A percentile compares a stretch with the other conserved stretches of the same genome.
Conservation (phyloP, 495 filamentous ascomycete species). For the Neurospora sp. region DNA sequence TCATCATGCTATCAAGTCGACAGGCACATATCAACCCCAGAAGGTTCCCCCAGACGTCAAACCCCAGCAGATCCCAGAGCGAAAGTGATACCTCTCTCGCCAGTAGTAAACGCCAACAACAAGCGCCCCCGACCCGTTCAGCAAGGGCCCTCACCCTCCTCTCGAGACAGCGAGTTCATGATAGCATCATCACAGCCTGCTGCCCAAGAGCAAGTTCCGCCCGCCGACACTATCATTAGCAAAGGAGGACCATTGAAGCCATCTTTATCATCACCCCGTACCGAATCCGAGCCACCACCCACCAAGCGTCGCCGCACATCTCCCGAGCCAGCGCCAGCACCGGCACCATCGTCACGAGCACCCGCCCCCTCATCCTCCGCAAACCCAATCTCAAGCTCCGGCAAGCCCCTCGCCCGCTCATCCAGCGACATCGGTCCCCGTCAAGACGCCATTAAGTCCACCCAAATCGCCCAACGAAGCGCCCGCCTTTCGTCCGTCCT, state of each 20-base stretch:
- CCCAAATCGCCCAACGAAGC: not conserved
- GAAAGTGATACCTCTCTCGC: constrained; percentile 11
- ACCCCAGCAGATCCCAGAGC: not conserved
- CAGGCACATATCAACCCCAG: not conserved
- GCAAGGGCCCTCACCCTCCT: not conserved
- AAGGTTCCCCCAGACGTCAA: not conserved
- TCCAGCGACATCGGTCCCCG: constrained; percentile 31
- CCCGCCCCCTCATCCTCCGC: constrained; percentile 5
- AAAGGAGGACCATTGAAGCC: constrained; percentile 1
- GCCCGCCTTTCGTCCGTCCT: constrained; percentile 6
- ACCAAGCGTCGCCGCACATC: constrained; percentile 16
- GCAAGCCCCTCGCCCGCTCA: constrained; percentile 15
- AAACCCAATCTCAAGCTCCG: not conserved
- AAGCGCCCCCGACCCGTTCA: not conserved
- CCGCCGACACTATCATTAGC: not conserved
- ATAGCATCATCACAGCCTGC: not conserved
- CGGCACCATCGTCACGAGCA: constrained; percentile 7
- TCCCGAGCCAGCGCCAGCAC: not conserved
- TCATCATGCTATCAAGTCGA: not conserved
- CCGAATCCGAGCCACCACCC: constrained; percentile 28
- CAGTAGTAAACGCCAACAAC: not conserved
- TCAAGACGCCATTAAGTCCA: not conserved
- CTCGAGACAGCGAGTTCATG: not conserved
- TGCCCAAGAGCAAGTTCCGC: not conserved
- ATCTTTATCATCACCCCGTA: constrained; percentile 10